phyloP scores from a whole-genome alignment of 164 flowering plant genomes.

The Aristolochia fimbriata region DNA sequence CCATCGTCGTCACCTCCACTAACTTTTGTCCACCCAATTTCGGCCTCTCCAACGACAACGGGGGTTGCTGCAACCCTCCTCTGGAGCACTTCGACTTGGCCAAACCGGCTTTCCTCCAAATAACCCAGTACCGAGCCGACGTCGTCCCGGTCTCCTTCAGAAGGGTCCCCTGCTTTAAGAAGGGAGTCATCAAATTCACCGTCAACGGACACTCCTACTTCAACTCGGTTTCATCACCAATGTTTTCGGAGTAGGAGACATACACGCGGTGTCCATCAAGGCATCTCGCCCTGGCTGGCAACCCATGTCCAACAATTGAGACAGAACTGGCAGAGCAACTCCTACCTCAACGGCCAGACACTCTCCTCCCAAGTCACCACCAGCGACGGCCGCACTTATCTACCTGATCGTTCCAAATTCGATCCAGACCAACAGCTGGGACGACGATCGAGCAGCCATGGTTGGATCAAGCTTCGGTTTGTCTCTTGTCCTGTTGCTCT shows the following conservation, averaged over 20 bases:
- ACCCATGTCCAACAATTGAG: constrained; percentile 47
- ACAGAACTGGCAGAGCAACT: constrained; percentile 40
- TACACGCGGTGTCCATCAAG: constrained; percentile 30
- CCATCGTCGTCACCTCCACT: constrained; percentile 30
- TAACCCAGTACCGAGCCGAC: constrained; percentile 33
- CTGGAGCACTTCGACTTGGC: constrained; percentile 40
- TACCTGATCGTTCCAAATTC: too few species aligned
- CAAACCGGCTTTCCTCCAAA: constrained; percentile 36
- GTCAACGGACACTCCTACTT: constrained; percentile 42
- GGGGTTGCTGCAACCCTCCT: constrained; percentile 52
- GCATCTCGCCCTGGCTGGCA: constrained; percentile 33
- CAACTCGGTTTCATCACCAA: constrained; percentile 40
- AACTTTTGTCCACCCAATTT: constrained; percentile 39
- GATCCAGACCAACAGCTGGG: too few species aligned
- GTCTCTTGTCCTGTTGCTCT: too few species aligned
- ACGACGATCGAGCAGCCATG: too few species aligned
- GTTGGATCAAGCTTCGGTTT: too few species aligned
- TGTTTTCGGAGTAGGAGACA: constrained; percentile 39
- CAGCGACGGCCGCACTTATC: constrained; percentile 39
- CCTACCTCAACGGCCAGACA: constrained; percentile 30
- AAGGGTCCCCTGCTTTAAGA: constrained; percentile 40
- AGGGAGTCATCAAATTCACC: constrained; percentile 43
- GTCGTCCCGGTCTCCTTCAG: constrained; percentile 34
- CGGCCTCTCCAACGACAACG: constrained; percentile 26
- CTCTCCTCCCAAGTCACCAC: constrained; percentile 43